Percentiles rank a stretch among this genome's conserved stretches.
Conservation (phyloP, 495 filamentous ascomycete genomes). For the Eremomyces bilateralis region DNA sequence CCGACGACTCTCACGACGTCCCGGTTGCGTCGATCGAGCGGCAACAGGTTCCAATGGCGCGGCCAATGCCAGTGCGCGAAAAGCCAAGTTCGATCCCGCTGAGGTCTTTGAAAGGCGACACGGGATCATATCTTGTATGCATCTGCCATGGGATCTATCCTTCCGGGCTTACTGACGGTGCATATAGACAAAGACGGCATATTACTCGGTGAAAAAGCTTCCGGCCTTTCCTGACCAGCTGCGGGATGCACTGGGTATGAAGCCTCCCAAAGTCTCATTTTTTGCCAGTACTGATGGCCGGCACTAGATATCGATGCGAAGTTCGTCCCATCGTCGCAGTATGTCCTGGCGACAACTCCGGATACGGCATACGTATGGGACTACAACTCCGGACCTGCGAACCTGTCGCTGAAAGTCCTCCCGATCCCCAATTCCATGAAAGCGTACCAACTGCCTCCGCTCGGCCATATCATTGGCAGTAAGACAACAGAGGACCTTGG, state of each 20-base stretch:
- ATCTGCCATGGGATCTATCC: neutral
- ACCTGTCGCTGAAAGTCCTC: too few relatives aligned
- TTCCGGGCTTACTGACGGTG: constrained; percentile 1
- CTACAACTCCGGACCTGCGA: constrained; percentile 43
- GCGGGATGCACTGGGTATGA: constrained; percentile 6
- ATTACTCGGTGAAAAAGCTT: constrained; percentile 68
- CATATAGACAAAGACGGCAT: constrained; percentile 62
- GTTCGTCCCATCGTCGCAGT: constrained; percentile 14
- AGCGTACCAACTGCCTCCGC: constrained; percentile 50
- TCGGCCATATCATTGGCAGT: constrained; percentile 59
- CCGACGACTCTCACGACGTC: constrained; percentile 8
- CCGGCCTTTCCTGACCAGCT: constrained; percentile 59
- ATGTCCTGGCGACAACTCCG: constrained; percentile 60
- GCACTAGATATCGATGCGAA: constrained; percentile 11
- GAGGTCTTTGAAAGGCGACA: constrained; percentile 16
- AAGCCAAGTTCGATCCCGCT: constrained; percentile 10
- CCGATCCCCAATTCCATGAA: constrained; percentile 34
- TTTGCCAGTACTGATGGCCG: constrained; percentile 3
- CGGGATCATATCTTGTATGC: constrained; percentile 13
- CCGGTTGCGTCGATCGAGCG: too few relatives aligned
- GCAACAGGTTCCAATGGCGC: too few relatives aligned
- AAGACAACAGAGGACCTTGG: constrained; percentile 56
- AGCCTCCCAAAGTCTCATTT: constrained; percentile 8
- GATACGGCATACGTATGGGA: constrained; percentile 74
- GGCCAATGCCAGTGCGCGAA: constrained; percentile 18